A percentile compares a stretch with the other conserved stretches of the same genome.
Evolutionary conservation across 2,329 filamentous ascomycete species (phyloP).

Genomic region (Colletotrichum magnum): DNA sequence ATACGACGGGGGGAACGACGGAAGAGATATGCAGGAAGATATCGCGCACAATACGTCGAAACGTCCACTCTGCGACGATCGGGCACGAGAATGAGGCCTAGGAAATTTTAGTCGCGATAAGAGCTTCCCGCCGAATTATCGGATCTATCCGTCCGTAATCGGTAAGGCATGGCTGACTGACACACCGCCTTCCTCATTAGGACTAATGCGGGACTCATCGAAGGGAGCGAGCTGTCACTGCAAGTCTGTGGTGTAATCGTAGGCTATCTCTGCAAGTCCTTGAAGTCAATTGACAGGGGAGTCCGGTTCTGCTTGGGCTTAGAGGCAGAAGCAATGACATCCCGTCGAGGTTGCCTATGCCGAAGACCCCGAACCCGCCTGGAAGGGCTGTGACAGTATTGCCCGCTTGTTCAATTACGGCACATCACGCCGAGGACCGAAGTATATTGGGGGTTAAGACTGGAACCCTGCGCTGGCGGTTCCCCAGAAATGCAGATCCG

Average conservation of each 20-base stretch:
- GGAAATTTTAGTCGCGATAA: constrained; percentile 41
- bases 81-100: constrained; percentile 23
- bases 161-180: background rate
- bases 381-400: too few relatives aligned
- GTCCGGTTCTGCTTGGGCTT: constrained; percentile 3
- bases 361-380: constrained; percentile 8
- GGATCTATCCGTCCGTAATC: constrained; percentile 29
- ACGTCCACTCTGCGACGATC: background rate
- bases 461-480: constrained; percentile 7
- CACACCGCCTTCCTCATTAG: constrained; percentile 23
- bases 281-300: constrained; percentile 26
- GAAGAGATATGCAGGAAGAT: background rate
- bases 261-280: too few relatives aligned
- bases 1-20: too few relatives aligned
- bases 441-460: background rate
- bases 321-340: constrained; percentile 3
- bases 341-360: constrained; percentile 11
- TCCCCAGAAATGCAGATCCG: constrained; percentile 18
- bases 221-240: constrained; percentile 3
- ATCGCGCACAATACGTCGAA: constrained; percentile 14
- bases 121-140: constrained; percentile 38
- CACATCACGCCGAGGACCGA: background rate
- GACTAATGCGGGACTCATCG: background rate
- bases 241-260: too few relatives aligned
- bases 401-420: too few relatives aligned